These are phyloP conservation scores for Clarkia xantiana DNA, from an alignment of 345 rosid genomes.

Conservation along the genomic window DNA sequence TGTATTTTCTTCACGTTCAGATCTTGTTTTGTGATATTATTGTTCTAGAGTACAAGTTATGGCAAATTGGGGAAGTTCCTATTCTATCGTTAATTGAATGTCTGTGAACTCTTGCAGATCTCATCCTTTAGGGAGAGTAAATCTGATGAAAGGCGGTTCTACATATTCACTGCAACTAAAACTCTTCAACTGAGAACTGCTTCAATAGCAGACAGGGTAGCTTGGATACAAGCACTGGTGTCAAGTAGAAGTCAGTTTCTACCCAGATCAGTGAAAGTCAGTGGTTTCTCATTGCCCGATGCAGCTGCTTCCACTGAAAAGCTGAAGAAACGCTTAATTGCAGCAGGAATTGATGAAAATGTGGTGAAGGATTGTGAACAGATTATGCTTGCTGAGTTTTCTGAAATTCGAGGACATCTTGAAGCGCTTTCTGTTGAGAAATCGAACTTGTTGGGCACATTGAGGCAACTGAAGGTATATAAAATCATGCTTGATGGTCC, in stretches of 20 bases:
- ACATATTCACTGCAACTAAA: slow-evolving; percentile 92
- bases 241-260: slow-evolving; percentile 50
- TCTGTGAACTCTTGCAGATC: slow-evolving; percentile 38
- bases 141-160: slow-evolving; percentile 79
- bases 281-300: slow-evolving; percentile 45
- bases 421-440: slow-evolving; percentile 66
- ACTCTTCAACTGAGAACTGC: slow-evolving; percentile 89
- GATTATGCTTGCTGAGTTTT: slow-evolving; percentile 78
- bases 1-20: too few relatives aligned
- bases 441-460: slow-evolving; percentile 55
- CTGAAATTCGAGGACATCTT: slow-evolving; percentile 55
- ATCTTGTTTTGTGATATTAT: too few relatives aligned
- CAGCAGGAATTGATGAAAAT: slow-evolving; percentile 49
- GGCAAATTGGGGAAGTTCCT: too few relatives aligned
- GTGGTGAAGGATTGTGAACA: slow-evolving; percentile 79
- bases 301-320: slow-evolving; percentile 62
- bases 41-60: too few relatives aligned
- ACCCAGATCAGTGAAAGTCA: slow-evolving; percentile 44
- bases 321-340: slow-evolving; percentile 51
- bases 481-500: too few relatives aligned
- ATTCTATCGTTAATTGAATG: too few relatives aligned
- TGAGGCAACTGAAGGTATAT: slow-evolving; percentile 84
- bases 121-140: slow-evolving; percentile 96
- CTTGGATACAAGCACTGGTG: slow-evolving; percentile 89
- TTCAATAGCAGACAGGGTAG: slow-evolving; percentile 59